Evolutionary conservation across 768 basidiomycete genomes (phyloP).

Genomic region (Suillus fuscotomentosus): DNA sequence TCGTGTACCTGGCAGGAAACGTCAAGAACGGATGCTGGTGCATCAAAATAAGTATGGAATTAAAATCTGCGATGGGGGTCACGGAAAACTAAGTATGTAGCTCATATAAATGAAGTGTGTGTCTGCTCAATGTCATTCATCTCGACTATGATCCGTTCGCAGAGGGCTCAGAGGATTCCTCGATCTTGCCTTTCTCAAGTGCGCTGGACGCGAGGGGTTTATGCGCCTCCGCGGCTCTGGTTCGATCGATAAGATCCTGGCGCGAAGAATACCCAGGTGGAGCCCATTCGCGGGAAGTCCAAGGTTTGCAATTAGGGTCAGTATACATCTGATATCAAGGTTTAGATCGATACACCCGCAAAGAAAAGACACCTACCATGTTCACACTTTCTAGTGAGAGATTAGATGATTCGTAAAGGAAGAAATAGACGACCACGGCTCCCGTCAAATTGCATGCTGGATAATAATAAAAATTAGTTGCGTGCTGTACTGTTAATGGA

Average conservation of each 20-base stretch:
- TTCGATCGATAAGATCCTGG: constrained; percentile 44
- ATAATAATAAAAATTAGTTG: neutral
- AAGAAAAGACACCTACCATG: constrained; percentile 33
- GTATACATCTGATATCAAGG: constrained; percentile 52
- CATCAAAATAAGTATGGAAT: neutral
- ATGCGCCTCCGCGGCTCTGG: constrained; percentile 38
- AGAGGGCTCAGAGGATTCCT: constrained; percentile 14
- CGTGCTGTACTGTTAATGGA: neutral
- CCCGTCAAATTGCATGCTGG: constrained; percentile 57
- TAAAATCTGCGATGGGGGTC: neutral
- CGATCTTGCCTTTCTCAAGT: constrained; percentile 24
- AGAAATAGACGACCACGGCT: constrained; percentile 62
- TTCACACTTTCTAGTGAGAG: constrained; percentile 68
- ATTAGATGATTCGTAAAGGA: constrained; percentile 73
- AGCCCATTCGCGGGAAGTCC: constrained; percentile 61
- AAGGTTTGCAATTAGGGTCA: constrained; percentile 62
- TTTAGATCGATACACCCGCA: neutral
- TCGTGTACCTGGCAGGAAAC: too few relatives aligned
- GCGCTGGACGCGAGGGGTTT: constrained; percentile 27
- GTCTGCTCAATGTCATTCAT: neutral
- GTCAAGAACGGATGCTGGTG: neutral
- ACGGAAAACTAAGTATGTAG: neutral
- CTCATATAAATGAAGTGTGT: neutral
- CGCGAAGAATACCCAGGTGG: constrained; percentile 53
- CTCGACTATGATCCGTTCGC: neutral